Base-by-base conservation (phyloP, 129 eudicot species). In the Glebionis coronaria region DNA sequence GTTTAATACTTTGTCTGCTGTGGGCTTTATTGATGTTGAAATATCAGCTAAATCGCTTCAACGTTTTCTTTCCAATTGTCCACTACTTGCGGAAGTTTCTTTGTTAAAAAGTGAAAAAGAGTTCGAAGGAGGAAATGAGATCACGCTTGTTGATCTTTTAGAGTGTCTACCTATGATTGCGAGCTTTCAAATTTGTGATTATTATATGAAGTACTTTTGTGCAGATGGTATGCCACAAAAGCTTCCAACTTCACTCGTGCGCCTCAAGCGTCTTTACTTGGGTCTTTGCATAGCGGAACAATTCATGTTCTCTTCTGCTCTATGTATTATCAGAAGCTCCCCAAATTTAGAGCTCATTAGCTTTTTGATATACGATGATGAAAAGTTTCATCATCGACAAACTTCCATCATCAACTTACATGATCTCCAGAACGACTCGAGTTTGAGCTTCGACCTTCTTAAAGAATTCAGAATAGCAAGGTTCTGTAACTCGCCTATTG, bases 41-140 rank as follows among this genome's bases (percentile, higher is more conserved):
- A 35, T 67, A n/a, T 12, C 40, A 57, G 18, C 15, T 13, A 42
- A 57, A 40, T 5, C 18, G 12, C 44, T 75, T 31, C 7, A 13
- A 19, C 35, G 4, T 66, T 75, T 73, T 14, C 69, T 75, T 12
- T 56, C 73, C 53, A 66, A 19, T 56, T 74, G 73, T 52, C 79
- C 73, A 7, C 45, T 57, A 29, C 79, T 75, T 38, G 25, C 1
- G 25, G 25, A 0, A 23, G 25, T 23, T 23, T 0, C 25, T 1
- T 23, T 23, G 25, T n/a, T n/a, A n/a, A n/a, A n/a, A n/a, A n/a
- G n/a, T n/a, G 14, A 9, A 25, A 3, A 25, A 12, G 63, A 16
- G 0, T 7, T 53, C 4, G 9, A 18, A 14, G 20, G 58, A 53
- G 23, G 27, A 53, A 53, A 16, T 2, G 11, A 53, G 58, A 4